Base-by-base conservation (phyloP, 2,329 filamentous ascomycete species). In the Trichophyton benhamiae region DNA sequence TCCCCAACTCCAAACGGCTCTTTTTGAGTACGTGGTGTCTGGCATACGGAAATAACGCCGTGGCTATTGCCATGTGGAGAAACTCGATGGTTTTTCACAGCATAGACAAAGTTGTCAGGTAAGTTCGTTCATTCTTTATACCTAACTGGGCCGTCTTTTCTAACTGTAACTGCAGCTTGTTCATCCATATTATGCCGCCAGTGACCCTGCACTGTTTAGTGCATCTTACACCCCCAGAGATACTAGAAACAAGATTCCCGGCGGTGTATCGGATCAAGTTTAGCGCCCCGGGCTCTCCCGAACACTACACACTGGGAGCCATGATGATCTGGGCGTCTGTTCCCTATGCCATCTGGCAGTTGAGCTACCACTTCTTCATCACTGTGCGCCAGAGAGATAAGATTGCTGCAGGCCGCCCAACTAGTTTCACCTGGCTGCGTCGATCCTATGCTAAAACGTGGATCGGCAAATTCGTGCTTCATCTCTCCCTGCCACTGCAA, bases 181-280 rank as follows among this genome's bases (percentile, higher is more conserved):
- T 99, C 77, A 96, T 99, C 67, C 94, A 99, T 74, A 95, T 99
- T 69, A 99, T 99, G 92, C 94, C 94, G 0, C 96, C 91, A 66
- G 92, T 88, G 4, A 89, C 91, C 1, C 82, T 99, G 11, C 94
- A 99, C 74, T 95, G 90, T 71, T 81, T 99, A 13, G 88, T 96
- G 15, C 94, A 99, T 72, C 80, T 97, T 20, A 80, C 91, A 11
- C 76, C 87, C 0, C 74, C 82, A 0, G 83, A 84, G 22, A 72
- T 82, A 48, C 87, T 95, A 69, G 78, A 80, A 65, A 75, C 78
- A 27, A 83, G 86, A 20, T 97, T 95, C 71, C 91, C 92, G 0
- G 92, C 91, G 11, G 83, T 96, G 65, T 91, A 88, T 77, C 82
- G 83, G 33, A 90, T 99, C 76, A 91, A 88, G 71, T 79, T 78